These are phyloP conservation scores for Suillus bovinus DNA, from an alignment of 768 basidiomycete species.

Conservation along the genomic window DNA sequence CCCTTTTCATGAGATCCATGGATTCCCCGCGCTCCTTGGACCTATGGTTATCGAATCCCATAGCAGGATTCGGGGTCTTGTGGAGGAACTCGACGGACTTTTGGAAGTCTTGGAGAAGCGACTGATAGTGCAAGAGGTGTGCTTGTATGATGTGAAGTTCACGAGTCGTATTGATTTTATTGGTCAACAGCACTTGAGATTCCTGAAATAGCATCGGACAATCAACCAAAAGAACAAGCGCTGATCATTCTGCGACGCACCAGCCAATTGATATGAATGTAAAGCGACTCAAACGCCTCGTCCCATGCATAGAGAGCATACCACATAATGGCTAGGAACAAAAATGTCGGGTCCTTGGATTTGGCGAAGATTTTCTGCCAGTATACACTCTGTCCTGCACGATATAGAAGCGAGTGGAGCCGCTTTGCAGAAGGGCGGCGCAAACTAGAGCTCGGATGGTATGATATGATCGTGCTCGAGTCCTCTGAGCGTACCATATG, in stretches of 20 bases:
- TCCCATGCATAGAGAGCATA: slow-evolving; percentile 65
- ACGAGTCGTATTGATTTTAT: slow-evolving; percentile 43
- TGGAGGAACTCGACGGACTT: slow-evolving; percentile 52
- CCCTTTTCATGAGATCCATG: slow-evolving; percentile 10
- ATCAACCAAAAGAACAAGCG: not conserved
- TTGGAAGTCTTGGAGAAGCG: slow-evolving; percentile 54
- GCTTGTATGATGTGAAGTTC: slow-evolving; percentile 60
- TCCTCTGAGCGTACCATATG: slow-evolving; percentile 36
- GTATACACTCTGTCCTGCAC: slow-evolving; percentile 38
- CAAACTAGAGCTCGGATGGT: slow-evolving; percentile 29
- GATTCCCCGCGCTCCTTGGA: slow-evolving; percentile 1
- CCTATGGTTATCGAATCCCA: slow-evolving; percentile 31
- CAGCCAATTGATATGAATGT: slow-evolving; percentile 49
- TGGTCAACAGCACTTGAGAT: slow-evolving; percentile 37
- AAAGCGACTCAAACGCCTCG: slow-evolving; percentile 53
- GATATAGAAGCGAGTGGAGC: slow-evolving; percentile 31
- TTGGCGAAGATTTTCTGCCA: slow-evolving; percentile 35
- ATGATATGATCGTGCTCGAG: slow-evolving; percentile 36
- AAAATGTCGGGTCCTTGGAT: slow-evolving; percentile 34
- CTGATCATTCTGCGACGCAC: slow-evolving; percentile 31
- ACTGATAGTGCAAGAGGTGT: slow-evolving; percentile 55
- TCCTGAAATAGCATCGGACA: slow-evolving; percentile 38
- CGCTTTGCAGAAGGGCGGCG: slow-evolving; percentile 29
- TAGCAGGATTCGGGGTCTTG: slow-evolving; percentile 49
- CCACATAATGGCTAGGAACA: slow-evolving; percentile 49